Percentiles rank a stretch among this genome's conserved stretches.
phyloP scores from a whole-genome alignment of 257 asterid genomes.

The Avicennia marina region DNA sequence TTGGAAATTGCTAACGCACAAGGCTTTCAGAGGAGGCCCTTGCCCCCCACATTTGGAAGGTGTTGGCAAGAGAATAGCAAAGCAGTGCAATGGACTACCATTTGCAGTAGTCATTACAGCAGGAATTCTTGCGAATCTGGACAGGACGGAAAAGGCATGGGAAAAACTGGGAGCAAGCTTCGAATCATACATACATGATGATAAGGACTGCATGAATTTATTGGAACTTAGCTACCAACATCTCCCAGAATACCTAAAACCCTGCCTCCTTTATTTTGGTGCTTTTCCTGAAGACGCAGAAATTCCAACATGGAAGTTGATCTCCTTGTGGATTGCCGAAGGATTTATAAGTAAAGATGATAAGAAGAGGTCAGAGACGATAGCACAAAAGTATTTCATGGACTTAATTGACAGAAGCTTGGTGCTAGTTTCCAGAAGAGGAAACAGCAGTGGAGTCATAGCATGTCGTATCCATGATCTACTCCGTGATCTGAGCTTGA shows the following conservation, averaged over 20 bases:
- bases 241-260: neutral
- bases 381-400: neutral
- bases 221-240: conserved; percentile 9
- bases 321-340: conserved; percentile 10
- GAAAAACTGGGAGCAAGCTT: neutral
- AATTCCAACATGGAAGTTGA: neutral
- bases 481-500: conserved; percentile 4
- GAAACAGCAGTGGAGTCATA: neutral
- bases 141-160: neutral
- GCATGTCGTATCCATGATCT: conserved; percentile 14
- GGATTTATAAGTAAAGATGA: conserved; percentile 5
- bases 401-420: conserved; percentile 12
- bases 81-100: conserved; percentile 12
- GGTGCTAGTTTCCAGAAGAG: neutral
- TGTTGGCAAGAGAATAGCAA: neutral
- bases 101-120: conserved; percentile 9
- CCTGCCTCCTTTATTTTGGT: conserved; percentile 13
- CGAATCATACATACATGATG: neutral
- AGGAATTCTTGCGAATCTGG: conserved; percentile 3
- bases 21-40: too few relatives aligned
- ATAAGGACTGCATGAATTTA: neutral
- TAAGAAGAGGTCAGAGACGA: neutral
- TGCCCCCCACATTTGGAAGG: conserved; percentile 8
- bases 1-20: too few relatives aligned
- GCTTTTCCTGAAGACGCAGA: conserved; percentile 6